Evolutionary conservation across 768 basidiomycete species (phyloP).

Genomic region (Tubosaeta sp.): DNA sequence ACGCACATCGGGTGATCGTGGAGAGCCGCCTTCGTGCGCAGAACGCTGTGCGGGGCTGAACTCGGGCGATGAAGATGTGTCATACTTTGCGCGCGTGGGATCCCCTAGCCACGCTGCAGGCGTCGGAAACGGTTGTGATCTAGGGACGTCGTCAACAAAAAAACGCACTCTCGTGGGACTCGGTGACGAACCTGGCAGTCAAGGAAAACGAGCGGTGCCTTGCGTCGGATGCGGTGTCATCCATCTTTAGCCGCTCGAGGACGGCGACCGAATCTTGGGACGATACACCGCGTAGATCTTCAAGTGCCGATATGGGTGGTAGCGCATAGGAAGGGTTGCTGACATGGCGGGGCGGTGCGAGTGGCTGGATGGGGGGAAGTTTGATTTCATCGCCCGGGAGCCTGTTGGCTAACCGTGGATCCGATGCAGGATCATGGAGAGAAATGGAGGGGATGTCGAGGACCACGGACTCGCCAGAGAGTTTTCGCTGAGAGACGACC

Average conservation of each 20-base stretch:
- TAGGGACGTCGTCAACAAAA: conserved; percentile 8
- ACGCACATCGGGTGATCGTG: conserved; percentile 38
- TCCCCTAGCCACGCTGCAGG: conserved; percentile 26
- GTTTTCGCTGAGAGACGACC: conserved; percentile 20
- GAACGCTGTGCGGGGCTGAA: conserved; percentile 22
- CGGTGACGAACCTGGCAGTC: conserved; percentile 30
- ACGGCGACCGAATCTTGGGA: conserved; percentile 61
- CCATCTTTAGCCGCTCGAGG: conserved; percentile 55
- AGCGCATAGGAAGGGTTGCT: conserved; percentile 47
- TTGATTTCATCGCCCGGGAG: conserved; percentile 35
- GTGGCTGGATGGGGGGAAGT: conserved; percentile 40
- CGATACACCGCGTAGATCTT: conserved; percentile 52
- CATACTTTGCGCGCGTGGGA: conserved; percentile 15
- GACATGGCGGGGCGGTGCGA: conserved; percentile 23
- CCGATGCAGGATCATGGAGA: conserved; percentile 27
- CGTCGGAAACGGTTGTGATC: conserved; percentile 17
- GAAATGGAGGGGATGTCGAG: conserved; percentile 35
- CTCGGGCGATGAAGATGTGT: conserved; percentile 12
- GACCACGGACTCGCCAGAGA: conserved; percentile 27
- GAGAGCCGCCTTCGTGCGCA: conserved; percentile 32
- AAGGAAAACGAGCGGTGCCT: conserved; percentile 44
- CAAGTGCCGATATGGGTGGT: conserved; percentile 67
- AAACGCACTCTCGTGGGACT: neutral
- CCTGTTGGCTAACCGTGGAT: conserved; percentile 20
- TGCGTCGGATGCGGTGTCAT: conserved; percentile 36